Conservation (phyloP, 441 rosid genomes). For the Mallotus repandus region DNA sequence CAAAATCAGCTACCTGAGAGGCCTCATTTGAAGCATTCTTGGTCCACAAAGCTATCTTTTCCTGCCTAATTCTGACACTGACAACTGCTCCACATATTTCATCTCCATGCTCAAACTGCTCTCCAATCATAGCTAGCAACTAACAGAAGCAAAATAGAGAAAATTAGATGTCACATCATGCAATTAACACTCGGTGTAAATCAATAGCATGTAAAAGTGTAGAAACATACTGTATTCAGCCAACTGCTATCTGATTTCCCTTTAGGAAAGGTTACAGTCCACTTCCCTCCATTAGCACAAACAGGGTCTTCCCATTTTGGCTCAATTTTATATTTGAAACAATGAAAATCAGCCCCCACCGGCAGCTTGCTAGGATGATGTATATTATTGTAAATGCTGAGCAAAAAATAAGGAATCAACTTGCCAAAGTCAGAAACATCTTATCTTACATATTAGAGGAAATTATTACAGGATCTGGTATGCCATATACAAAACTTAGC, state of each 20-base stretch:
- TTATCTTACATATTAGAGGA: neutral
- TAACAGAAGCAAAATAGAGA: constrained; percentile 17
- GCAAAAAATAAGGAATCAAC: constrained; percentile 7
- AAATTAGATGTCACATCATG: neutral
- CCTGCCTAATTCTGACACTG: constrained; percentile 65
- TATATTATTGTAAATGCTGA: constrained; percentile 76
- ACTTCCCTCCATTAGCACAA: constrained; percentile 92
- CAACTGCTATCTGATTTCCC: constrained; percentile 72
- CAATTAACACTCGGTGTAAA: too few species aligned
- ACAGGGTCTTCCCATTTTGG: constrained; percentile 98
- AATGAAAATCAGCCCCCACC: constrained; percentile 67
- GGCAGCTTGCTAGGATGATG: constrained; percentile 70
- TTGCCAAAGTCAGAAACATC: neutral
- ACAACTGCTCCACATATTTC: constrained; percentile 92
- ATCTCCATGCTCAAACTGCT: constrained; percentile 83
- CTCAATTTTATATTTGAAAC: constrained; percentile 82
- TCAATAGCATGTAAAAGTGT: neutral
- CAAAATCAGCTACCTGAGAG: constrained; percentile 56
- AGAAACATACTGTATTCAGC: constrained; percentile 63
- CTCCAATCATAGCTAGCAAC: constrained; percentile 94
- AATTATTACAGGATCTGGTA: neutral
- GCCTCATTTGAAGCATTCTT: constrained; percentile 83
- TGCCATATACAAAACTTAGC: neutral
- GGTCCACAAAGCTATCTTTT: constrained; percentile 80
- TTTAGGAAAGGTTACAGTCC: constrained; percentile 54